Percentiles rank a stretch among this genome's conserved stretches.
Evolutionary conservation across 148 eudicot species (phyloP).

Genomic region (Rhododendron simsii): DNA sequence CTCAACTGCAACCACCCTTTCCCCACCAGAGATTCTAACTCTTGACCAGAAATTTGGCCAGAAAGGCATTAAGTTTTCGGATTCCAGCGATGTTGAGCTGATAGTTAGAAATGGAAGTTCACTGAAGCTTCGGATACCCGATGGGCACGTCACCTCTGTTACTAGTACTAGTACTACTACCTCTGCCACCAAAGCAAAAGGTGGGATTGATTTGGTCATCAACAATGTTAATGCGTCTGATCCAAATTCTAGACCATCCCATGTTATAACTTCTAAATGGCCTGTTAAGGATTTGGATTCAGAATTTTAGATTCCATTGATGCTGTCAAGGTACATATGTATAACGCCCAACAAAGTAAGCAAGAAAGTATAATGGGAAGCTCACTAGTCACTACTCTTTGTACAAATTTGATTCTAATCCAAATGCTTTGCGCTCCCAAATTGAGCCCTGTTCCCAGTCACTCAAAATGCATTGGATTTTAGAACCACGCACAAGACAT

Average conservation of each 20-base stretch:
- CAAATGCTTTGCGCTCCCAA: too few relatives aligned
- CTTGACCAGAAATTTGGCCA: slow-evolving; percentile 72
- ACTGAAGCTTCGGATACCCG: slow-evolving; percentile 50
- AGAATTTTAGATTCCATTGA: slow-evolving; percentile 78
- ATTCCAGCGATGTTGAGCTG: slow-evolving; percentile 50
- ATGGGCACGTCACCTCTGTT: slow-evolving; percentile 51
- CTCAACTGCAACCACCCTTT: slow-evolving; percentile 17
- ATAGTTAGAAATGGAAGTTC: slow-evolving; percentile 86
- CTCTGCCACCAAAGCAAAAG: slow-evolving; percentile 27
- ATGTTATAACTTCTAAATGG: slow-evolving; percentile 55
- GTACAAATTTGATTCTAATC: too few relatives aligned
- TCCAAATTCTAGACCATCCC: slow-evolving; percentile 27
- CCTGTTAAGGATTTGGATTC: slow-evolving; percentile 67
- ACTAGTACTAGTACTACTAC: not conserved
- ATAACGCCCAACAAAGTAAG: too few relatives aligned
- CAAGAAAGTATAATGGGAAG: too few relatives aligned
- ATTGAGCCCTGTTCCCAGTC: not conserved
- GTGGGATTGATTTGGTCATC: slow-evolving; percentile 73
- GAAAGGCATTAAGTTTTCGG: slow-evolving; percentile 69
- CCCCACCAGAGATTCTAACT: slow-evolving; percentile 35
- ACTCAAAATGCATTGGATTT: not conserved
- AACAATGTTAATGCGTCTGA: slow-evolving; percentile 36
- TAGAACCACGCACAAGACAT: not conserved
- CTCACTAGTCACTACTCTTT: too few relatives aligned
- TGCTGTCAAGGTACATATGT: slow-evolving; percentile 67